phyloP scores from a whole-genome alignment of 768 basidiomycete species.

The Auricularia sp. region DNA sequence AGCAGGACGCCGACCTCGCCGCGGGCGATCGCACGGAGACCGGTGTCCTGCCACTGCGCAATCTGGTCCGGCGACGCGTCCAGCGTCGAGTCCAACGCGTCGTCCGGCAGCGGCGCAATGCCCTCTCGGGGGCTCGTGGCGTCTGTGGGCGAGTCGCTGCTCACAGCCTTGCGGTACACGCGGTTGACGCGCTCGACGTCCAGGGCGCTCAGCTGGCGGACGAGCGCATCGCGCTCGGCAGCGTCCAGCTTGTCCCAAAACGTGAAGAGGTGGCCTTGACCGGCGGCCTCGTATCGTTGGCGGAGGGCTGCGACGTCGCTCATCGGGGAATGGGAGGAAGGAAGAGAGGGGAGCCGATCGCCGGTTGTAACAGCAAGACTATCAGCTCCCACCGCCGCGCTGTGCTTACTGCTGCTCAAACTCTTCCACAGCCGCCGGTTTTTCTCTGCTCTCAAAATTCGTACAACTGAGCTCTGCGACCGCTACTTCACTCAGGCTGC shows the following conservation, averaged over 20 bases:
- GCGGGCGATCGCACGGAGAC: constrained; percentile 68
- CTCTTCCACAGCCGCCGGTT: background rate
- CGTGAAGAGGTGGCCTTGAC: constrained; percentile 80
- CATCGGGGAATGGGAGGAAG: background rate
- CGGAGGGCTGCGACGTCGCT: constrained; percentile 9
- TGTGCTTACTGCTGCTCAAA: too few relatives aligned
- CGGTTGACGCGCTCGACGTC: constrained; percentile 88
- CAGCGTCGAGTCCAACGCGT: constrained; percentile 55
- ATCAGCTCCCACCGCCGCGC: too few relatives aligned
- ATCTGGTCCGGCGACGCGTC: constrained; percentile 42
- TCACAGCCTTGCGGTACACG: constrained; percentile 68
- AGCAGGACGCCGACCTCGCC: constrained; percentile 90
- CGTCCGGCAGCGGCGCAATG: constrained; percentile 76
- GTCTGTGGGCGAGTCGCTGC: constrained; percentile 41
- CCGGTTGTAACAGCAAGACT: background rate
- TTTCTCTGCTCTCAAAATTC: background rate
- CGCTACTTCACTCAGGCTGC: background rate
- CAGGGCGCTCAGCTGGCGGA: constrained; percentile 64
- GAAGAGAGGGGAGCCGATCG: background rate
- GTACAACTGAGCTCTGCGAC: background rate
- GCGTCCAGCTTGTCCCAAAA: constrained; percentile 72
- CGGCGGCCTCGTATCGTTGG: constrained; percentile 60
- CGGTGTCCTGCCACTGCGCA: constrained; percentile 63
- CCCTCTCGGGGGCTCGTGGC: constrained; percentile 28
- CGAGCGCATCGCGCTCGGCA: constrained; percentile 50